Base-by-base conservation (phyloP, 139 green algal genomes). In the Volvox reticuliferus region DNA sequence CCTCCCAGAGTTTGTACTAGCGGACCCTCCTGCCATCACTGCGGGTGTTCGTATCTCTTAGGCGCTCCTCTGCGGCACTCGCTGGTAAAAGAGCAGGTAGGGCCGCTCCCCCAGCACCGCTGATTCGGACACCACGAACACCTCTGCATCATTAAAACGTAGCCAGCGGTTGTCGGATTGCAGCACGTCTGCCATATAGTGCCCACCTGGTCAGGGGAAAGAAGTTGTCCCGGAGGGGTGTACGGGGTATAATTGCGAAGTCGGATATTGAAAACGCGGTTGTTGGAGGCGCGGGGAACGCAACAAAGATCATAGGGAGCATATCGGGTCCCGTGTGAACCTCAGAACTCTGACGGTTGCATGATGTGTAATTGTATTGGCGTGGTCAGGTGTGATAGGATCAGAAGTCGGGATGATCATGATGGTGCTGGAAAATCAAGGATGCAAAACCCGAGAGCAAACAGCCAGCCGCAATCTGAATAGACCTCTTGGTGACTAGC, bases 51-150 rank as follows among this genome's bases (percentile, higher is more conserved):
- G 44, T 55, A 55, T 14, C 44, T 55, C 9, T 55, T 55, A 55
- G 44, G 44, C 44, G 9, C 44, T 9, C 44, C 44, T 55, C 65
- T 73, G 65, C 6, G 65, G 65, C 65, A 73, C 21, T 73, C 91
- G 91, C 92, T 97, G 94, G 89, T 98, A 98, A 75, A 98, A 94
- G 19, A 98, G 95, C 83, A 98, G 87, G 93, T 98, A 98, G 35
- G 95, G 93, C 32, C 91, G 87, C 67, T 97, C 94, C 0, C 44
- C 44, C 28, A 97, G 87, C 88, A 98, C 95, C 19, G 89, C 22
- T 24, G 91, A 62, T 68, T 91, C 32, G 0, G 73, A 68, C 2
- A 98, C 94, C 1, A 89, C n/a, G 24, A 91, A 91, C 30, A 98
- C 95, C n/a, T 91, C 76, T 1, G 91, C 93, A 78, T 98, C 96